Evolutionary conservation across 2,329 filamentous ascomycete genomes (phyloP).

Genomic region (Ceratocystis harringtonii): DNA sequence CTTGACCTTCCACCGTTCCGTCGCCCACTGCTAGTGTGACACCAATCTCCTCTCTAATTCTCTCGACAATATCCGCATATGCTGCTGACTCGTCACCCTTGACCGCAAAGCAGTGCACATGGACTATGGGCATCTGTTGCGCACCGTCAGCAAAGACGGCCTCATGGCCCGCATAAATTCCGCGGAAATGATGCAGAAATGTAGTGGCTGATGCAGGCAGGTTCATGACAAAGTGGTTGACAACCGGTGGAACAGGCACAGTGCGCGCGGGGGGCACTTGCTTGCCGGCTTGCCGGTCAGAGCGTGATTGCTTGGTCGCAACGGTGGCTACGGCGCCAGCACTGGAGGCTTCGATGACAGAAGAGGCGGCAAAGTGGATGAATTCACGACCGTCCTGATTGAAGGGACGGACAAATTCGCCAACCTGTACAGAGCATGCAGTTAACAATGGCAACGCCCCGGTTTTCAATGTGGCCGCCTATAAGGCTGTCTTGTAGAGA

Average conservation of each 20-base stretch:
- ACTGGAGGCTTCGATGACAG: slow-evolving; percentile 37
- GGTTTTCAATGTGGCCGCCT: slow-evolving; percentile 16
- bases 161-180: slow-evolving; percentile 62
- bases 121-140: slow-evolving; percentile 58
- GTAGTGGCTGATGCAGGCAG: slow-evolving; percentile 78
- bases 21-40: slow-evolving; percentile 31
- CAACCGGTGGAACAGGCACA: slow-evolving; percentile 51
- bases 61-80: slow-evolving; percentile 34
- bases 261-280: slow-evolving; percentile 26
- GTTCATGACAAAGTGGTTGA: slow-evolving; percentile 97
- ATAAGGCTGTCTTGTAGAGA: not conserved
- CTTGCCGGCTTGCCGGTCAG: slow-evolving; percentile 20
- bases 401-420: slow-evolving; percentile 58
- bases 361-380: slow-evolving; percentile 54
- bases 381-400: slow-evolving; percentile 73
- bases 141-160: slow-evolving; percentile 45
- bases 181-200: slow-evolving; percentile 60
- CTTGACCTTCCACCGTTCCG: slow-evolving; percentile 32
- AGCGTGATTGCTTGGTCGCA: slow-evolving; percentile 27
- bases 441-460: not conserved
- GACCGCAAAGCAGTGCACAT: slow-evolving; percentile 83
- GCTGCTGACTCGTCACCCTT: slow-evolving; percentile 60
- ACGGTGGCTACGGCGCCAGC: slow-evolving; percentile 41
- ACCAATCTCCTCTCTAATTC: slow-evolving; percentile 29
- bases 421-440: slow-evolving; percentile 30